Base-by-base conservation (phyloP, 1,284 basidiomycete species). In the Cutaneotrichosporon sp. region DNA sequence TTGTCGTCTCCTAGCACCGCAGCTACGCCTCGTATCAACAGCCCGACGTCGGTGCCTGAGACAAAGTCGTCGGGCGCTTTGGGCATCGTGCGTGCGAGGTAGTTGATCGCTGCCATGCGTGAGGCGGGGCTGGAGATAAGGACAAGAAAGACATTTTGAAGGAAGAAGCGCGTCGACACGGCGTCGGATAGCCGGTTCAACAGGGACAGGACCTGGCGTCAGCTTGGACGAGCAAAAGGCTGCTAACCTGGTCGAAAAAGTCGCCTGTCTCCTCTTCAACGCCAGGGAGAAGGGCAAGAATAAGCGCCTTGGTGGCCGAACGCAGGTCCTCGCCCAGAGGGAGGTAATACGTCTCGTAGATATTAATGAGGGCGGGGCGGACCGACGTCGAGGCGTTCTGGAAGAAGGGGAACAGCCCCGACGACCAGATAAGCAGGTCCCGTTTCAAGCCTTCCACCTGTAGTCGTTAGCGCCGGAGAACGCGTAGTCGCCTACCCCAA, bases 331-430 rank as follows among this genome's bases (percentile, higher is more conserved):
- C 78, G 73, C 89, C 84, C 8, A 99, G 77, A 0, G 94, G 91
- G 4, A 98, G 77, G 72, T 96, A 98, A 76, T 90, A 84, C 2
- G 83, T 87, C 64, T 94, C 88, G 66, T 90, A 96, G 12, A 97
- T 80, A 62, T 85, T 87, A 45, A 97, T 80, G 1, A 97, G 78
- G 10, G 85, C 81, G 1, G 91, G 91, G 83, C 93, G 88, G 54
- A 94, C 91, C 18, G 90, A 92, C 7, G 92, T 98, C 14, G 93
- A 87, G 5, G 96, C 92, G 74, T 91, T 97, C 73, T 97, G 91
- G 70, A 97, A 97, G 81, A 98, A 98, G 0, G 96, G 96, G 67
- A 99, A 94, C 9, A 99, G 75, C 4, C 96, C 96, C 4, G 90
- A 88, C 1, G 91, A 91, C 96, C 96, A 99, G 15, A 97, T 80